Evolutionary conservation across 2,329 filamentous ascomycete species (phyloP), one percentile per base, ranked within the genome.

Genomic region (Talaromyces albobiverticillius): DNA sequence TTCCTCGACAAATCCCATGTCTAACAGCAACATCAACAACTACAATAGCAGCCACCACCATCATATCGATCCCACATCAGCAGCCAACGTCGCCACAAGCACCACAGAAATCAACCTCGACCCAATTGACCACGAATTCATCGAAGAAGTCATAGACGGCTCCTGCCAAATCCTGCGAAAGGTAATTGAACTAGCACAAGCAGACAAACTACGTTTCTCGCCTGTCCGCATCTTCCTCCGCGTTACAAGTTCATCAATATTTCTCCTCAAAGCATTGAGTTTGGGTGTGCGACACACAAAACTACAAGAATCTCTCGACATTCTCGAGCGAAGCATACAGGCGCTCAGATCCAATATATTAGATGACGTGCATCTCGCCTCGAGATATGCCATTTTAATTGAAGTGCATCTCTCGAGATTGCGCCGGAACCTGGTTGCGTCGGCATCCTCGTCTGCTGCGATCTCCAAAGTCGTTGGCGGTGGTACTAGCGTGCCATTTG

Each of bases 131-230:
- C 81, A 80, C 52, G 74, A 76, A 32, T 82, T 81, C 58, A 80
- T 82, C 13, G 76, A 78, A 62, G 79, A 82, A 61, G 80, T 82
- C 1, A 78, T 82, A 3, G 77, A 82, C 18, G 78, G 77, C 1
- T 80, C 77, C 55, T 77, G 77, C 42, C 71, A 79, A 50, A 80
- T 81, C 25, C 65, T 82, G 3, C 68, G 77, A 46, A 79, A 76
- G 46, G 76, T 79, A 2, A 75, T 71, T 0, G 71, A 77, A 38
- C 70, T 83, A 1, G 74, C 75, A 2, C 74, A 81, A 23, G 70
- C 68, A 2, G 69, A 67, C 7, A 64, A 68, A 6, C 67, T 83
- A n/a, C 72, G 76, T 3, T 82, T 79, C 57, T 79, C 75, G 0
- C 81, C 80, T 0, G 77, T 81, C 2, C 70, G 79, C 16, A 78